Percentiles rank a stretch among this genome's conserved stretches.
Evolutionary conservation across 257 asterid species (phyloP).

Genomic region (Apocynum venetum): DNA sequence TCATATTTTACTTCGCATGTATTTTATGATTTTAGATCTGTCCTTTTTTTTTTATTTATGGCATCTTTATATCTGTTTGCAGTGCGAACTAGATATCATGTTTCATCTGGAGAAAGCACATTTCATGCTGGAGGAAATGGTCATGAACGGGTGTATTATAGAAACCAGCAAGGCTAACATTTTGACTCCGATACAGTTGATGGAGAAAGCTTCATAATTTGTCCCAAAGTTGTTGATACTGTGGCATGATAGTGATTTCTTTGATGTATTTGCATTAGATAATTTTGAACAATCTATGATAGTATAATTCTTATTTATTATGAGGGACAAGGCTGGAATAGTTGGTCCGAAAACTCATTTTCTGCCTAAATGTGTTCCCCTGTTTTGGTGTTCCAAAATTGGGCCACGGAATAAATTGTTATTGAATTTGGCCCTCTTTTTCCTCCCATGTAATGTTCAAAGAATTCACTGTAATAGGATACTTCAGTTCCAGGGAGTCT

Average conservation of each 20-base stretch:
- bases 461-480: not conserved
- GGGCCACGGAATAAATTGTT: not conserved
- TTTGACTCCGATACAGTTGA: conserved; percentile 68
- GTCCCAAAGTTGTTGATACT: not conserved
- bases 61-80: conserved; percentile 6
- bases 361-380: not conserved
- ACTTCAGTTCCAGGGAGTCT: no score
- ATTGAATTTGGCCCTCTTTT: not conserved
- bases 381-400: not conserved
- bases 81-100: conserved; percentile 97
- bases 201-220: conserved; percentile 70
- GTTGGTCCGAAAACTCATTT: not conserved
- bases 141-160: conserved; percentile 86
- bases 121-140: conserved; percentile 99
- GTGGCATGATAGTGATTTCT: not conserved
- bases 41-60: not conserved
- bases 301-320: not conserved
- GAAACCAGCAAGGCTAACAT: conserved; percentile 93
- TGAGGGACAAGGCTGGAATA: not conserved
- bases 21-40: not conserved
- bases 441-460: not conserved
- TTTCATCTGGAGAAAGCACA: conserved; percentile 97
- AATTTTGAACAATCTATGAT: not conserved
- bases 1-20: not conserved
- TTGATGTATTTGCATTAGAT: not conserved